Conservation (phyloP, 106 monocot genomes). For the Platanthera guangdongensis region DNA sequence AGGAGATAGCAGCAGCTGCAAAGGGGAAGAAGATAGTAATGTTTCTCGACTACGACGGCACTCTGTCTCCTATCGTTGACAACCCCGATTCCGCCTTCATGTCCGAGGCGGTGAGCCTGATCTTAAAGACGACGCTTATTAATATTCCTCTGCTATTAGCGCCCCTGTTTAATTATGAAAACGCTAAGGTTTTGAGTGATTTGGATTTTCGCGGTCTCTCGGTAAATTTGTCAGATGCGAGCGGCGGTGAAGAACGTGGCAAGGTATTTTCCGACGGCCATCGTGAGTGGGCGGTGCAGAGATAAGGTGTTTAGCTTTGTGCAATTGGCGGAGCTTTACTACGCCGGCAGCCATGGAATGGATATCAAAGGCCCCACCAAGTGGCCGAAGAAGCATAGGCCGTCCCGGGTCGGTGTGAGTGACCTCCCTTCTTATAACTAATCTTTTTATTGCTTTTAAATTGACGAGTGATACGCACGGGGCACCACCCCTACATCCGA, state of each 20-base stretch:
- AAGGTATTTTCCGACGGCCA: constrained; percentile 17
- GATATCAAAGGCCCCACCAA: constrained; percentile 11
- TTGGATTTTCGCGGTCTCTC: background rate
- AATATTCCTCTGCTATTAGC: background rate
- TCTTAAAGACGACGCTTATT: background rate
- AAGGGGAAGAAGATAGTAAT: constrained; percentile 24
- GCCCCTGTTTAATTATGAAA: background rate
- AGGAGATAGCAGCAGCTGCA: background rate
- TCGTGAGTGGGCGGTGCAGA: constrained; percentile 19
- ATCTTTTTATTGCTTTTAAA: background rate
- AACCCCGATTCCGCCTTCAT: constrained; percentile 18
- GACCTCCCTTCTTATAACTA: background rate
- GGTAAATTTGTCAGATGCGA: constrained; percentile 11
- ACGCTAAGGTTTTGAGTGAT: background rate
- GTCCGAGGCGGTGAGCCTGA: constrained; percentile 12
- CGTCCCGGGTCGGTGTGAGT: background rate
- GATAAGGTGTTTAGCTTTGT: constrained; percentile 17
- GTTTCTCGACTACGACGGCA: constrained; percentile 26
- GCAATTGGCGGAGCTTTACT: constrained; percentile 15
- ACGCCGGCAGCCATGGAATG: constrained; percentile 23
- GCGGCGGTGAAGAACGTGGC: constrained; percentile 11
- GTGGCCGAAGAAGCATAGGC: background rate
- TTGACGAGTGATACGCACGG: too few species aligned
- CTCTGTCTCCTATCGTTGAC: constrained; percentile 24
- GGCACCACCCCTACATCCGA: too few species aligned